Conservation (phyloP, 1,284 basidiomycete genomes). For the Pascua guehoae region DNA sequence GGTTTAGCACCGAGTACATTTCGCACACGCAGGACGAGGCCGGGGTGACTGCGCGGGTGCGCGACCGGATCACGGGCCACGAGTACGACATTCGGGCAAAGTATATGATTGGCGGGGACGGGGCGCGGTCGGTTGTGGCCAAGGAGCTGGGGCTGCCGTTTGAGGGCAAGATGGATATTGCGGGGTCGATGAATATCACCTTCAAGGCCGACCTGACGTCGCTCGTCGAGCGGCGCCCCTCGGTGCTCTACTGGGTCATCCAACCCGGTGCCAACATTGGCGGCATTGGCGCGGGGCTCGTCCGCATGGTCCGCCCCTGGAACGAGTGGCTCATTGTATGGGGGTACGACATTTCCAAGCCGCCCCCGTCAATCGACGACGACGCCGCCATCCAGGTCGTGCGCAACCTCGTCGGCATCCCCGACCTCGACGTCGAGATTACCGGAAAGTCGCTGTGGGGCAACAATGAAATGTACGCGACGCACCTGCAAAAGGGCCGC, state of each 20-base stretch:
- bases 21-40: slow-evolving; percentile 14
- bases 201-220: slow-evolving; percentile 16
- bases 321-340: slow-evolving; percentile 19
- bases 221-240: slow-evolving; percentile 9
- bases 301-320: slow-evolving; percentile 19
- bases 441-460: slow-evolving; percentile 19
- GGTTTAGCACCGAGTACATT: slow-evolving; percentile 16
- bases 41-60: slow-evolving; percentile 10
- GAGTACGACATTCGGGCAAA: slow-evolving; percentile 13
- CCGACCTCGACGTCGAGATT: slow-evolving; percentile 17
- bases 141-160: slow-evolving; percentile 12
- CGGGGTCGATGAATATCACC: slow-evolving; percentile 18
- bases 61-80: slow-evolving; percentile 15
- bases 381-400: slow-evolving; percentile 7
- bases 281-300: slow-evolving; percentile 15
- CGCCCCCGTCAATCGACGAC: slow-evolving; percentile 13
- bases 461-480: slow-evolving; percentile 17
- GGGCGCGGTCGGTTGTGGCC: slow-evolving; percentile 13
- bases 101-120: slow-evolving; percentile 17
- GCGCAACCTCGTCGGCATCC: slow-evolving; percentile 12
- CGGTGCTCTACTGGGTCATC: slow-evolving; percentile 19
- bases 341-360: slow-evolving; percentile 15
- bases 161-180: slow-evolving; percentile 17
- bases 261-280: slow-evolving; percentile 17
- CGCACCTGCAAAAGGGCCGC: slow-evolving; percentile 12